These are phyloP conservation scores for Cymodocea nodosa DNA, from an alignment of 116 monocot species.

Conservation along the genomic window DNA sequence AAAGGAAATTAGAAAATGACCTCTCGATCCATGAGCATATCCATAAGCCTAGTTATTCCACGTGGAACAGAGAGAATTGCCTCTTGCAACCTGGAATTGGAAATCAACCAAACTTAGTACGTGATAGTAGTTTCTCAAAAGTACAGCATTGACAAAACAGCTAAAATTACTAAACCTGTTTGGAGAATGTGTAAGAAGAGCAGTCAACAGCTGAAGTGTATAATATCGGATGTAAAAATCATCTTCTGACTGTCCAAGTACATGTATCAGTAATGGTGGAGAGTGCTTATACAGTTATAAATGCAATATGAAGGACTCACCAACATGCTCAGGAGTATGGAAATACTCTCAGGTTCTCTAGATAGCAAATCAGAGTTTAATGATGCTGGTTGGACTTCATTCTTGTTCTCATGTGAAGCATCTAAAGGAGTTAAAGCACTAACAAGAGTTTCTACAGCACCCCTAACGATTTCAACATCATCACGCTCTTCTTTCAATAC, in stretches of 20 bases:
- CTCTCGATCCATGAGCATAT: slow-evolving; percentile 98
- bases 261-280: background rate
- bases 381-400: slow-evolving; percentile 76
- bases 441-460: slow-evolving; percentile 88
- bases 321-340: slow-evolving; percentile 86
- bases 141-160: background rate
- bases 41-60: slow-evolving; percentile 85
- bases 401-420: slow-evolving; percentile 36
- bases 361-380: slow-evolving; percentile 88
- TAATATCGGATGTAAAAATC: slow-evolving; percentile 96
- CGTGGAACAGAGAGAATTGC: slow-evolving; percentile 77
- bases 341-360: slow-evolving; percentile 84
- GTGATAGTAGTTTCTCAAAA: background rate
- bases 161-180: slow-evolving; percentile 27
- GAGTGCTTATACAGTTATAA: too few species aligned
- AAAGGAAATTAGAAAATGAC: slow-evolving; percentile 17
- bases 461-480: slow-evolving; percentile 82
- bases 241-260: slow-evolving; percentile 73
- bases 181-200: slow-evolving; percentile 80
- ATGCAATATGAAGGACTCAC: slow-evolving; percentile 14
- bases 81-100: slow-evolving; percentile 63
- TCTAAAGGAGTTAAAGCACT: slow-evolving; percentile 87
- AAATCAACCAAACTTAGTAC: slow-evolving; percentile 10
- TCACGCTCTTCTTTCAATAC: slow-evolving; percentile 88
- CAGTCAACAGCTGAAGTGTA: slow-evolving; percentile 95